A percentile compares a stretch with the other conserved stretches of the same genome.
These are phyloP conservation scores for Miscanthus lutarioriparius DNA, from an alignment of 176 grass and related monocot genomes.

Conservation along the genomic window DNA sequence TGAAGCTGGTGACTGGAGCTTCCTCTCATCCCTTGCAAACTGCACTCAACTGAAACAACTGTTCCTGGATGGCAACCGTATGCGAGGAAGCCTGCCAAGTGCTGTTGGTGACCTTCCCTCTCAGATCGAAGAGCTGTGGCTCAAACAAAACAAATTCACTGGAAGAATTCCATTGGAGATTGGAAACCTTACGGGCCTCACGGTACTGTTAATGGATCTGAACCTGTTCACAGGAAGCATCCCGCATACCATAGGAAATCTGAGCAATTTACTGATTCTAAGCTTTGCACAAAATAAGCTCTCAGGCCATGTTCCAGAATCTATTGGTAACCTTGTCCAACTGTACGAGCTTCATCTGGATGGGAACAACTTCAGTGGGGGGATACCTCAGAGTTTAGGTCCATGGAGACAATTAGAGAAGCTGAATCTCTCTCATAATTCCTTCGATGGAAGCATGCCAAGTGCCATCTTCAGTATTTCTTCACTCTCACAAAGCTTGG, in stretches of 20 bases:
- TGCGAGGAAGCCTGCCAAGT: conserved; percentile 49
- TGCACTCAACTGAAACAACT: conserved; percentile 27
- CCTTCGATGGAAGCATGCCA: conserved; percentile 29
- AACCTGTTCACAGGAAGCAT: conserved; percentile 31
- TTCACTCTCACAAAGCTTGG: conserved; percentile 14
- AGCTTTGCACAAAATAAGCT: conserved; percentile 18
- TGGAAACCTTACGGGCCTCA: conserved; percentile 43
- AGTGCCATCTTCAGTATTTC: conserved; percentile 29
- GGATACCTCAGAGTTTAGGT: conserved; percentile 36
- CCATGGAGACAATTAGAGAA: conserved; percentile 29
- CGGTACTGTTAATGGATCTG: conserved; percentile 16
- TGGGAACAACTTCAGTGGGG: conserved; percentile 42
- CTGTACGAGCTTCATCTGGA: neutral
- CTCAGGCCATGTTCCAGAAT: conserved; percentile 11
- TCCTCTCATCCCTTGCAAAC: conserved; percentile 45
- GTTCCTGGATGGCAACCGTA: conserved; percentile 32
- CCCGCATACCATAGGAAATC: conserved; percentile 22
- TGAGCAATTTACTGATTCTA: conserved; percentile 20
- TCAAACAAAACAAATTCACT: conserved; percentile 43
- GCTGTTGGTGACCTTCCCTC: conserved; percentile 39
- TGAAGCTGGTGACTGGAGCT: conserved; percentile 37
- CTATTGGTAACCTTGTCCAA: conserved; percentile 24
- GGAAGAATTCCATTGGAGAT: conserved; percentile 44
- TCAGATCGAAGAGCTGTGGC: conserved; percentile 20
- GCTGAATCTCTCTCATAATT: conserved; percentile 42